Conservation (phyloP, 805 yeast genomes). For the Monosporozyma solicola region DNA sequence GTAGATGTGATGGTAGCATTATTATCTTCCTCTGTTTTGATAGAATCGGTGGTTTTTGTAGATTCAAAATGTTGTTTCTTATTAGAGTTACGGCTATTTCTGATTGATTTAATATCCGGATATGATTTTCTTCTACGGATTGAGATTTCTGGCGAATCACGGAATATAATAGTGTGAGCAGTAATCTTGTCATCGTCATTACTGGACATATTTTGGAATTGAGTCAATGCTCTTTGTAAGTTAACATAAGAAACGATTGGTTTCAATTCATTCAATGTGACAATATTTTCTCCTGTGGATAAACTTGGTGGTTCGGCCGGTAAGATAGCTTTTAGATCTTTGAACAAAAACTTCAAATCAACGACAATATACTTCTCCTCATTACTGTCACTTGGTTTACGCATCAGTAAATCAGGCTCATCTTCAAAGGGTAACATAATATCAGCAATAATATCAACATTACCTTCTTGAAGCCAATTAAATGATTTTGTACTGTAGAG, state of each 20-base stretch:
- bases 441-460: constrained; percentile 62
- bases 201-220: neutral
- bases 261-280: constrained; percentile 50
- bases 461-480: constrained; percentile 67
- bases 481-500: constrained; percentile 36
- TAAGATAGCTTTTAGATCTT: constrained; percentile 48
- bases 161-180: constrained; percentile 14
- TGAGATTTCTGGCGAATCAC: constrained; percentile 24
- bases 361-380: constrained; percentile 50
- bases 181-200: constrained; percentile 4
- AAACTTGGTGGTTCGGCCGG: constrained; percentile 44
- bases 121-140: constrained; percentile 21
- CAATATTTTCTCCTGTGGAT: constrained; percentile 47
- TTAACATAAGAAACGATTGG: constrained; percentile 57
- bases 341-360: constrained; percentile 56
- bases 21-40: neutral
- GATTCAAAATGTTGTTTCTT: neutral
- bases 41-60: neutral
- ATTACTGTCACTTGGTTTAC: constrained; percentile 7
- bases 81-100: constrained; percentile 7
- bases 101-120: constrained; percentile 21
- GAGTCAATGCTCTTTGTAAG: constrained; percentile 27
- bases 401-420: constrained; percentile 13
- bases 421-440: constrained; percentile 55
- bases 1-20: neutral